Evolutionary conservation across 1,284 basidiomycete genomes (phyloP), one percentile per base, ranked within the genome.

Genomic region (Austropuccinia psidii): DNA sequence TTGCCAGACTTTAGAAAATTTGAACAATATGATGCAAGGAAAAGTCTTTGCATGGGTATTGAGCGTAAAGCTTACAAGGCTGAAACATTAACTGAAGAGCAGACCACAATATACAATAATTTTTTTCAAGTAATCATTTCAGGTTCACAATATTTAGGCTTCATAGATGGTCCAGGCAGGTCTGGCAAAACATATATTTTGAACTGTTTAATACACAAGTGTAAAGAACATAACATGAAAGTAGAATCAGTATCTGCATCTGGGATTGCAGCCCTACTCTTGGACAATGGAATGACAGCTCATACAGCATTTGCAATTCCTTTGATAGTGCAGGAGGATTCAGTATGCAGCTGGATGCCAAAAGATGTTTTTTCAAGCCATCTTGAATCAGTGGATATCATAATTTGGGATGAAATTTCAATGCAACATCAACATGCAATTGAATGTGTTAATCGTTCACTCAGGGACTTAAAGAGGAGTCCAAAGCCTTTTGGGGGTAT

Each of bases 251-350:
- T 47, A 6, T 11, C 61, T 2, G 21, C 43, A 8, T 43, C 35
- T 33, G 43, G 39, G 8, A 43, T 64, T 3, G 61, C 61, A 8
- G 41, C 37, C 24, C 27, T 64, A 21, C 19, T 49, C 15, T 35
- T 64, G 24, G 19, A 27, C 4, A 29, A 47, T 4, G 61, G 61
- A 4, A 24, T 31, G 27, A 64, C 61, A 2, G 15, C 61, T 9
- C 61, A 64, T 27, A 43, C 61, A 6, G 13, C 19, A 5, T 64
- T 64, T 43, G 49, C 43, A 31, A 49, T 64, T 29, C 61, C 61
- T 11, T 19, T 64, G 13, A 50, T 27, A 50, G 7, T 50, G 27
- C 17, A n/a, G 27, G 7, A n/a, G 27, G 7, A 7, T 6, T 4
- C 17, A 21, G 1, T 21, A 1, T 27, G 17, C n/a, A 50, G 47